Conservation (phyloP, 257 asterid species). For the Lycium ferocissimum region DNA sequence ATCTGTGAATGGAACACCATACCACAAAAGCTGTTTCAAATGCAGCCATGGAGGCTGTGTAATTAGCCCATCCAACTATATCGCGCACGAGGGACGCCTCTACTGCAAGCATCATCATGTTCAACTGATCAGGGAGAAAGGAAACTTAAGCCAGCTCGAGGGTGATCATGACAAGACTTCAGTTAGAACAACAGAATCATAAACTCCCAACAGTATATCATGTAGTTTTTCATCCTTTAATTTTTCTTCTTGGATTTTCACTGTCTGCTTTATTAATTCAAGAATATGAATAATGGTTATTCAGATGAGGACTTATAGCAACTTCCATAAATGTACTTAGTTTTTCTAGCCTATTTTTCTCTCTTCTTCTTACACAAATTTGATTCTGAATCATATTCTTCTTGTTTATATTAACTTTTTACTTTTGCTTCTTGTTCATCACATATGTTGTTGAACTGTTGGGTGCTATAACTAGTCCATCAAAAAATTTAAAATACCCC, state of each 20-base stretch:
- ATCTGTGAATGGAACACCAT: conserved; percentile 80
- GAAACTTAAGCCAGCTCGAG: conserved; percentile 95
- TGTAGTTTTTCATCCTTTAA: not conserved
- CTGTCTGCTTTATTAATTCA: not conserved
- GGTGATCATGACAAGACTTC: conserved; percentile 63
- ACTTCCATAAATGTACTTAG: not conserved
- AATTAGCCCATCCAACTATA: conserved; percentile 91
- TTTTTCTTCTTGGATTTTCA: not conserved
- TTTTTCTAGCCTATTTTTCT: not conserved
- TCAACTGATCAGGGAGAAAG: conserved; percentile 97
- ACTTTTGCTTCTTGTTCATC: not conserved
- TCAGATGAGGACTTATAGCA: not conserved
- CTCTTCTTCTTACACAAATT: not conserved
- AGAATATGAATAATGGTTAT: conserved; percentile 2
- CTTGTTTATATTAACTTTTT: not conserved
- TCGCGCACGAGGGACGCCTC: conserved; percentile 89
- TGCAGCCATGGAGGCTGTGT: conserved; percentile 91
- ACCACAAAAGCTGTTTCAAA: conserved; percentile 93
- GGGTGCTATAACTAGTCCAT: not conserved
- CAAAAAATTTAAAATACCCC: not conserved
- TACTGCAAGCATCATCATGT: conserved; percentile 97
- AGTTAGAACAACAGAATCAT: conserved; percentile 29
- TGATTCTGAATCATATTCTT: not conserved
- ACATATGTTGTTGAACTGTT: not conserved
- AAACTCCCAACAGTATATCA: not conserved